These are phyloP conservation scores for Candida sithepensis DNA, from an alignment of 805 yeast genomes.

Conservation along the genomic window DNA sequence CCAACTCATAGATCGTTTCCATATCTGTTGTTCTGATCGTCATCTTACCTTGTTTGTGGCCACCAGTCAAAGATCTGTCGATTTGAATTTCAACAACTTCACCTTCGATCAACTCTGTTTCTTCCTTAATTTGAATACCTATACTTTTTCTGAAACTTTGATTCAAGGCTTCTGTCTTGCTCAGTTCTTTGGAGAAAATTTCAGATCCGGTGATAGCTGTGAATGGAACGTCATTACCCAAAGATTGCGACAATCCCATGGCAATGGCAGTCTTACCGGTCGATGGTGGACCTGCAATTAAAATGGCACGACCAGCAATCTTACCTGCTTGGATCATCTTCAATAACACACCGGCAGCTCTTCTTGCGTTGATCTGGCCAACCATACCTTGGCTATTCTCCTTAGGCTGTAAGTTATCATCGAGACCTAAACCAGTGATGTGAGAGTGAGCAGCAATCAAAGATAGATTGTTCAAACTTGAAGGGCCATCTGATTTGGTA, in stretches of 20 bases:
- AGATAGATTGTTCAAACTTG: constrained; percentile 20
- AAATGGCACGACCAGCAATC: constrained; percentile 93
- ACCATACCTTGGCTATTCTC: constrained; percentile 85
- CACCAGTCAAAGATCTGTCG: constrained; percentile 88
- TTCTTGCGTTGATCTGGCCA: constrained; percentile 73
- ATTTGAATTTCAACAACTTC: constrained; percentile 96
- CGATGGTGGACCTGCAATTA: constrained; percentile 97
- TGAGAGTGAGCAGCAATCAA: constrained; percentile 88
- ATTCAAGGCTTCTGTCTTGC: constrained; percentile 94
- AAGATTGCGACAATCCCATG: constrained; percentile 89
- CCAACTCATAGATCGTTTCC: constrained; percentile 75
- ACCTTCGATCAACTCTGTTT: constrained; percentile 97
- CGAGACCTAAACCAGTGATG: constrained; percentile 90
- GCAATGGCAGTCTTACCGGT: constrained; percentile 98
- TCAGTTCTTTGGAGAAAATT: constrained; percentile 91
- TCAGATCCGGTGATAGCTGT: constrained; percentile 97
- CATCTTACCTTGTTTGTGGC: constrained; percentile 74
- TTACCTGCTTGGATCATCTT: constrained; percentile 89
- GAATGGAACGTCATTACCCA: constrained; percentile 96
- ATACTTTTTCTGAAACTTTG: constrained; percentile 96
- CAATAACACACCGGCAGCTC: constrained; percentile 92
- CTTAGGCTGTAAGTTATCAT: constrained; percentile 83
- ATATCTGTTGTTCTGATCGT: constrained; percentile 86
- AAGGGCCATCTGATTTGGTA: constrained; percentile 13
- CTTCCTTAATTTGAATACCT: constrained; percentile 93